Conservation (phyloP, 2,329 filamentous ascomycete species). For the Xylogone sp. region DNA sequence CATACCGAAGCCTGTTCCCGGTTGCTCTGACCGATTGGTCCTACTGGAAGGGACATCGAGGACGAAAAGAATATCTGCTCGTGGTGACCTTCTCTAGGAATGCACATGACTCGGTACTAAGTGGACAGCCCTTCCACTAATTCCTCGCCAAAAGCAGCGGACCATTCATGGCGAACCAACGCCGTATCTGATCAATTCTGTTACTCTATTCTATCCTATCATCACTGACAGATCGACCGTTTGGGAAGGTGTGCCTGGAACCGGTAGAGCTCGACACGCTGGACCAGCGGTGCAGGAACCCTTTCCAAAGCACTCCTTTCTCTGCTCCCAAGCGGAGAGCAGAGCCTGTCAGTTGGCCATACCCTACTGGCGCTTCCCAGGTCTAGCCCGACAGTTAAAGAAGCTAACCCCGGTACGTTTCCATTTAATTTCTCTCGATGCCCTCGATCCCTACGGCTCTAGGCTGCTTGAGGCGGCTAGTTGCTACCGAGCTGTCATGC, state of each 20-base stretch:
- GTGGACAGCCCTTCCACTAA: not conserved
- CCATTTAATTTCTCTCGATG: not conserved
- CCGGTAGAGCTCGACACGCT: not conserved
- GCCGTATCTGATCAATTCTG: not conserved
- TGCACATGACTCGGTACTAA: not conserved
- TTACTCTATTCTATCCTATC: not conserved
- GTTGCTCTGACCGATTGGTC: not conserved
- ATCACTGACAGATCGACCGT: not conserved
- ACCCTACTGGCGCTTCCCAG: not conserved
- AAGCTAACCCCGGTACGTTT: not conserved
- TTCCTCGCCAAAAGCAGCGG: not conserved
- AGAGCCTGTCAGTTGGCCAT: not conserved
- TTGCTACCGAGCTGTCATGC: conserved; percentile 20
- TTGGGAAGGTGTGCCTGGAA: not conserved
- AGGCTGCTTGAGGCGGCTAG: conserved; percentile 15
- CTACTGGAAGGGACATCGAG: not conserved
- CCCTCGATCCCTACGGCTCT: conserved; percentile 6
- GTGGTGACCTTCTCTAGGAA: no score
- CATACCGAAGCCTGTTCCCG: not conserved
- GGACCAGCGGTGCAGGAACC: not conserved
- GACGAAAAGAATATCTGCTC: no score
- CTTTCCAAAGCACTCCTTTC: not conserved
- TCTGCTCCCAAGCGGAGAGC: not conserved
- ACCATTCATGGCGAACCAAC: not conserved
- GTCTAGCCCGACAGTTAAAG: not conserved